Conservation (phyloP, 148 eudicot species). For the Cornus controversa region DNA sequence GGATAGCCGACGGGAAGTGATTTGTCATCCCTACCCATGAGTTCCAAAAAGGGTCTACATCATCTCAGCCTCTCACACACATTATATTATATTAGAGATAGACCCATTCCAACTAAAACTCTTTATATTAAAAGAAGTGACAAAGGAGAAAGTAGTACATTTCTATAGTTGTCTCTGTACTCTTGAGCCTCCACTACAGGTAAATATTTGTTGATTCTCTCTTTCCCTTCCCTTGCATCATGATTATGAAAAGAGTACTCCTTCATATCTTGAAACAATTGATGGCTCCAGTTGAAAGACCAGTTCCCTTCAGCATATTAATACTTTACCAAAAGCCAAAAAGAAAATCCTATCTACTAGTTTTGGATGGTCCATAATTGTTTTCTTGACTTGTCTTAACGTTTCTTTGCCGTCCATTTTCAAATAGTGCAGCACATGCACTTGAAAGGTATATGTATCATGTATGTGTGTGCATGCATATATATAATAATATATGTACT, state of each 20-base stretch:
- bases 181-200: background rate
- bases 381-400: background rate
- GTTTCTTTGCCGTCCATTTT: background rate
- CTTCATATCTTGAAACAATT: background rate
- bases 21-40: background rate
- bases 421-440: background rate
- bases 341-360: background rate
- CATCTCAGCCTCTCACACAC: background rate
- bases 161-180: background rate
- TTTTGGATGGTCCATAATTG: background rate
- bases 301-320: background rate
- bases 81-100: background rate
- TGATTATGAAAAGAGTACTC: background rate
- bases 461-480: background rate
- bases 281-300: background rate
- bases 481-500: no score
- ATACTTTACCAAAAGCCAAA: background rate
- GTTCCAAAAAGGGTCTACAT: background rate
- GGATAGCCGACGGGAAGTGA: no score
- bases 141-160: background rate
- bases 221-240: background rate
- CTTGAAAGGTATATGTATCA: background rate
- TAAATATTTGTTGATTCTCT: background rate
- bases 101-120: background rate
- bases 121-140: background rate